Evolutionary conservation across 345 rosid species (phyloP).

Genomic region (Atalantia buxifolia): DNA sequence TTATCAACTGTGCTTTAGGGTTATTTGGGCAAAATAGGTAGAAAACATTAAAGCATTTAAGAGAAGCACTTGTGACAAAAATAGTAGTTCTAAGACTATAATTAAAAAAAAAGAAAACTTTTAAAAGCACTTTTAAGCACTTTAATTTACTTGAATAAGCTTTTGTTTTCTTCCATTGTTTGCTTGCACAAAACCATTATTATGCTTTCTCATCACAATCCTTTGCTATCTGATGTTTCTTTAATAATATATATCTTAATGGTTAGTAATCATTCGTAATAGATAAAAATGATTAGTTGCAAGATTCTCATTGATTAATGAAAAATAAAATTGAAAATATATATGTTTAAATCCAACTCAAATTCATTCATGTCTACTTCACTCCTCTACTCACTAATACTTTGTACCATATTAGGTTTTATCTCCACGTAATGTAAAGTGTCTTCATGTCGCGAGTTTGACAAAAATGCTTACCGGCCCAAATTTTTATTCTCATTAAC

Average conservation of each 20-base stretch:
- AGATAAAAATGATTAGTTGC: conserved; percentile 9
- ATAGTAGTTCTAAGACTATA: no score
- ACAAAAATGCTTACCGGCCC: conserved; percentile 8
- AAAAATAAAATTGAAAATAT: not conserved
- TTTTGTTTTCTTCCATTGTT: no score
- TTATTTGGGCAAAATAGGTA: no score
- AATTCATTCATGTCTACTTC: conserved; percentile 15
- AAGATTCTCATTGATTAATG: conserved; percentile 19
- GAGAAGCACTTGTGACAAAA: no score
- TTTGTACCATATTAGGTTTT: conserved; percentile 19
- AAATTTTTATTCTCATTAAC: not conserved
- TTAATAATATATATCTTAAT: not conserved
- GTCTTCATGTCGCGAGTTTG: conserved; percentile 13
- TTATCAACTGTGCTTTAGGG: no score
- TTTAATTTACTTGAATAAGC: not conserved
- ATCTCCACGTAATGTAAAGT: conserved; percentile 5
- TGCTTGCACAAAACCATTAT: not conserved
- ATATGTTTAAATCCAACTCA: not conserved
- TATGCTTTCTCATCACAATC: no score
- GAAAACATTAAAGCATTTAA: no score
- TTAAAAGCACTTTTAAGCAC: no score
- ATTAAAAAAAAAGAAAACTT: no score
- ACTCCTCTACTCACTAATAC: not conserved
- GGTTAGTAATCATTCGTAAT: not conserved
- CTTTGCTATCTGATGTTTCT: not conserved